Conservation (phyloP, 495 filamentous ascomycete species). For the Tetracladium marchalianum region DNA sequence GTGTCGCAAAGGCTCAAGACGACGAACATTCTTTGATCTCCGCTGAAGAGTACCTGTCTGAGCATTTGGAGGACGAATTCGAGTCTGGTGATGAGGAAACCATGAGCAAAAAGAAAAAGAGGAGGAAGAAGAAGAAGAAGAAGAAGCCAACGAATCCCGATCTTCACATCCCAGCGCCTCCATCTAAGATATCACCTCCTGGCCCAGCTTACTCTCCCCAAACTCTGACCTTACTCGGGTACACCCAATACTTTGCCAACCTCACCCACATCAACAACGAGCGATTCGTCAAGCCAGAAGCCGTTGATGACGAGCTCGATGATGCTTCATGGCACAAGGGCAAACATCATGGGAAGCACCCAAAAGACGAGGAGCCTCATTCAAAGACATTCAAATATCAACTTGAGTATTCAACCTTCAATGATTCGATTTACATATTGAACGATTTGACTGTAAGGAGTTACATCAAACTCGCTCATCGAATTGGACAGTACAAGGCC, state of each 20-base stretch:
- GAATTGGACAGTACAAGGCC: constrained; percentile 54
- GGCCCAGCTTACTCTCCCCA: constrained; percentile 90
- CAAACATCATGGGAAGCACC: constrained; percentile 47
- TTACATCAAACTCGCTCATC: constrained; percentile 64
- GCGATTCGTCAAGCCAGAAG: constrained; percentile 20
- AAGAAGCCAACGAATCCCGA: constrained; percentile 49
- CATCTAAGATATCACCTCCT: constrained; percentile 62
- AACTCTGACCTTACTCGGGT: constrained; percentile 61
- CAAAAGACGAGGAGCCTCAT: constrained; percentile 34
- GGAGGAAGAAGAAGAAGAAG: constrained; percentile 39
- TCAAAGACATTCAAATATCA: constrained; percentile 63
- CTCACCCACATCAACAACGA: constrained; percentile 76
- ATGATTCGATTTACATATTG: constrained; percentile 65
- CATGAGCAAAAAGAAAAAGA: constrained; percentile 15
- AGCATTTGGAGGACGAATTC: neutral
- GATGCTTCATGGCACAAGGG: constrained; percentile 39
- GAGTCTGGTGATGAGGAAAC: constrained; percentile 4
- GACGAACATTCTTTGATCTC: neutral
- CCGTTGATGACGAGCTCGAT: constrained; percentile 10
- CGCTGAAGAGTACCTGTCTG: too few species aligned
- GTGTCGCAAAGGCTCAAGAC: neutral
- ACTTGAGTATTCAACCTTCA: constrained; percentile 75
- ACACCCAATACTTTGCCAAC: constrained; percentile 90
- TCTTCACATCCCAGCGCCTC: constrained; percentile 58
- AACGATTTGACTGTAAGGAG: constrained; percentile 78